These are phyloP conservation scores for Aristolochia contorta DNA, from an alignment of 164 flowering plant species.

Conservation along the genomic window DNA sequence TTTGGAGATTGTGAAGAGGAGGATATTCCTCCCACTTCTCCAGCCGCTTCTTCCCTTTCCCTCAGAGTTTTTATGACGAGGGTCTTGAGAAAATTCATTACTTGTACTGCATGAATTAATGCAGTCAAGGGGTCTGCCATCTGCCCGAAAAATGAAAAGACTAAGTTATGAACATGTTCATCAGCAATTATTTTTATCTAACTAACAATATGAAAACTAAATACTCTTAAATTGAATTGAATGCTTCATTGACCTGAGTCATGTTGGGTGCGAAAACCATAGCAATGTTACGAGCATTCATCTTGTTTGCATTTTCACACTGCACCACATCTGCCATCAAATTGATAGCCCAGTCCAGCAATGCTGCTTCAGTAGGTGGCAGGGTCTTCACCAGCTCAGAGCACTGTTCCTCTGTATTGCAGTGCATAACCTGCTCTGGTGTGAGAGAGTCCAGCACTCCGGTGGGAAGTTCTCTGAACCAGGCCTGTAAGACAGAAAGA, in stretches of 20 bases:
- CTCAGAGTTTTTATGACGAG: slow-evolving; percentile 17
- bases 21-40: slow-evolving; percentile 5
- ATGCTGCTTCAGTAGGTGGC: slow-evolving; percentile 70
- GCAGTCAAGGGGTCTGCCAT: slow-evolving; percentile 35
- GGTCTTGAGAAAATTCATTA: slow-evolving; percentile 27
- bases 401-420: slow-evolving; percentile 85
- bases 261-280: slow-evolving; percentile 98
- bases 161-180: neutral
- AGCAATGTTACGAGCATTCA: slow-evolving; percentile 91
- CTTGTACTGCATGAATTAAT: slow-evolving; percentile 30
- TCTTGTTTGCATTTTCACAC: slow-evolving; percentile 72
- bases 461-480: slow-evolving; percentile 93
- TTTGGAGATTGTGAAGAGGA: slow-evolving; percentile 17
- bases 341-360: slow-evolving; percentile 95
- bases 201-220: too few species aligned
- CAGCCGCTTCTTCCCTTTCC: slow-evolving; percentile 23
- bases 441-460: slow-evolving; percentile 86
- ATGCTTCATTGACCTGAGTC: slow-evolving; percentile 63
- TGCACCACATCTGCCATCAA: slow-evolving; percentile 91
- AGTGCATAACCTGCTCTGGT: slow-evolving; percentile 88
- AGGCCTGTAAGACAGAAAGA: slow-evolving; percentile 41
- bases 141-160: slow-evolving; percentile 11
- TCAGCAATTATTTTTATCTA: too few species aligned
- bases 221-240: too few species aligned
- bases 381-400: slow-evolving; percentile 42